Percentiles rank a stretch among this genome's conserved stretches.
Evolutionary conservation across 768 basidiomycete genomes (phyloP).

Genomic region (Lepiota venenata): DNA sequence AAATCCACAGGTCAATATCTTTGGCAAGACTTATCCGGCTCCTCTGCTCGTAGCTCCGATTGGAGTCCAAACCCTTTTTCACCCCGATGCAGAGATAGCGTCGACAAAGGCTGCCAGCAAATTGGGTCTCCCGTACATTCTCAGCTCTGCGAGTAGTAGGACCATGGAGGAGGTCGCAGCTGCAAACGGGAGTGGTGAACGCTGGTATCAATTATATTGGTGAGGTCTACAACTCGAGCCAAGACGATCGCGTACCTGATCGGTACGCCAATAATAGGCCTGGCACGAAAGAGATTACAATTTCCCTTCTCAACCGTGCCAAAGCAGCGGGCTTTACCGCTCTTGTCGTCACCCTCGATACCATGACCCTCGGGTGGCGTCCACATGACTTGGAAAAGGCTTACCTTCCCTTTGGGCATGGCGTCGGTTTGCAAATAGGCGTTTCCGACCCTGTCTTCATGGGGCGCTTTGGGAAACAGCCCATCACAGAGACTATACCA

Average conservation of each 20-base stretch:
- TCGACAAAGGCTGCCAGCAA: constrained; percentile 61
- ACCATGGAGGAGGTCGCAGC: constrained; percentile 76
- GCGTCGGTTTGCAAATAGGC: constrained; percentile 64
- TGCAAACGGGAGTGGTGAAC: constrained; percentile 62
- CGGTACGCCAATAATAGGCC: constrained; percentile 44
- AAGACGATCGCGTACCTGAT: neutral
- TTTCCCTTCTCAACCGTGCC: constrained; percentile 63
- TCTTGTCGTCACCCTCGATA: constrained; percentile 79
- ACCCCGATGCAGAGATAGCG: constrained; percentile 69
- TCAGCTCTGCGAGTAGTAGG: constrained; percentile 72
- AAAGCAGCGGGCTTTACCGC: constrained; percentile 64
- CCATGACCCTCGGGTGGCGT: constrained; percentile 70
- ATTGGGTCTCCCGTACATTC: constrained; percentile 63
- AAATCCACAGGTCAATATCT: constrained; percentile 55
- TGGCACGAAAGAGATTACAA: constrained; percentile 49
- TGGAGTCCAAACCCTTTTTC: constrained; percentile 75
- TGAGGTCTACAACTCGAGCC: constrained; percentile 20
- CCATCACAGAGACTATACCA: constrained; percentile 34
- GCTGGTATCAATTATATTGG: constrained; percentile 88
- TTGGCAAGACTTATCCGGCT: constrained; percentile 58
- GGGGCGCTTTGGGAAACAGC: constrained; percentile 47
- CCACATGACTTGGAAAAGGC: constrained; percentile 66
- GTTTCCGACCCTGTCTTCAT: constrained; percentile 79
- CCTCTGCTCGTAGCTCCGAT: constrained; percentile 72
- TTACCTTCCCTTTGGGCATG: constrained; percentile 66